Base-by-base conservation (phyloP, 768 basidiomycete genomes). In the Termitomyces sp. region DNA sequence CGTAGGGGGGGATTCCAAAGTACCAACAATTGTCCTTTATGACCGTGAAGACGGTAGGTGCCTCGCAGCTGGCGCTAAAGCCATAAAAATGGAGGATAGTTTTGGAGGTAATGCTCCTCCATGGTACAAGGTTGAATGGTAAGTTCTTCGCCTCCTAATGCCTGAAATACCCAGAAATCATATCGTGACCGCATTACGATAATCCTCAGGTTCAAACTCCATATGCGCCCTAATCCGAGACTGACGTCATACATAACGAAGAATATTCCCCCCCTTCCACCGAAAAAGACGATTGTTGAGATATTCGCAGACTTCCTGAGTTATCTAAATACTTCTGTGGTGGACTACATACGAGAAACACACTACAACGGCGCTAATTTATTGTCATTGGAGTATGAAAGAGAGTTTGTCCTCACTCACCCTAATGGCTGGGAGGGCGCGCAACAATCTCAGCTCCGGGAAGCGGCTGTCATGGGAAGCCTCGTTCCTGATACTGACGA, bases 381-480 rank as follows among this genome's bases (percentile, higher is more conserved):
- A 6, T 78, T 76, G 78, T 61, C 56, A 73, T 74, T 10, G 51
- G 67, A 71, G 53, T 60, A 70, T 26, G 65, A 60, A 19, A 71
- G 77, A 24, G 72, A 77, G 37, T 77, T 75, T 54, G 70, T 83
- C 15, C 68, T 83, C n/a, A 72, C 73, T 1, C 81, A 82, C 57
- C 81, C 82, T 8, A 82, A 83, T 51, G 80, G 78, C 0, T 83
- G 82, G 79, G 80, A 77, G 60, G 79, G 79, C 1, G 64, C 62
- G 1, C 81, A 84, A 55, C 82, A 83, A 57, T 69, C 61, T 5
- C 67, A 73, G 54, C 74, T 83, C 65, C 74, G 82, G 14, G 61
- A 65, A 11, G 82, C 82, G 0, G 80, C 78, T 0, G 64, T 74
- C 6, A 24, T 66, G 28, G 82, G 74, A 0, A 76, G 79, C 15